Base-by-base conservation (phyloP, 1,284 basidiomycete genomes). In the Rhizoctonia solani region DNA sequence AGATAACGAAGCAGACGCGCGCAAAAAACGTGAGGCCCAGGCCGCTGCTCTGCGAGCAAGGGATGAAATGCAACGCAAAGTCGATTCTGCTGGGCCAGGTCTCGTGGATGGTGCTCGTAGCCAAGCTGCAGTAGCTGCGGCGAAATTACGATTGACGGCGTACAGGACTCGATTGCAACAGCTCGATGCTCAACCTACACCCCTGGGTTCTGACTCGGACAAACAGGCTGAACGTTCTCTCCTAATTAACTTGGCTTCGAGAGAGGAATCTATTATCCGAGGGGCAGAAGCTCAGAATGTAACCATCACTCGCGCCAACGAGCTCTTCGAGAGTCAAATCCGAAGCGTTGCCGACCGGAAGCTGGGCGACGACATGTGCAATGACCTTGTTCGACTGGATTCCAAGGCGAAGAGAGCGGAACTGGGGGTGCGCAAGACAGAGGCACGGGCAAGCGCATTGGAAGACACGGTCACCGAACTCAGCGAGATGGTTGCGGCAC, bases 251-350 rank as follows among this genome's bases (percentile, higher is more conserved):
- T 80, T 97, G 67, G 87, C 89, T 13, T 78, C 76, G 2, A 84
- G 87, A 1, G 90, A 94, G 74, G 91, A 95, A 74, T 80, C 85
- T 50, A 82, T 82, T 25, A 77, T 89, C 50, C 83, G 81, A 67
- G 76, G 85, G 5, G 77, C 92, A 21, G 85, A 83, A 69, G 76
- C 79, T 41, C 85, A 87, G 47, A 76, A 92, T 19, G 83, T 86
- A 72, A 85, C 86, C 8, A 88, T 92, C 8, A 82, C 82, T 66
- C 93, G 93, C 74, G 87, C 91, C 13, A 83, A 82, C 55, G 86
- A 87, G 37, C 89, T 94, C 80, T 90, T 96, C 73, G 88, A 93
- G 30, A 90, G 89, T 8, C 88, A 89, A 32, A 83, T 97, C 71
- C 86, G 88, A 27, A 90, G 90, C 11, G 86, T 90, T 30, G 87